phyloP scores from a whole-genome alignment of 495 filamentous ascomycete species.

The Penicillium riverlandense region DNA sequence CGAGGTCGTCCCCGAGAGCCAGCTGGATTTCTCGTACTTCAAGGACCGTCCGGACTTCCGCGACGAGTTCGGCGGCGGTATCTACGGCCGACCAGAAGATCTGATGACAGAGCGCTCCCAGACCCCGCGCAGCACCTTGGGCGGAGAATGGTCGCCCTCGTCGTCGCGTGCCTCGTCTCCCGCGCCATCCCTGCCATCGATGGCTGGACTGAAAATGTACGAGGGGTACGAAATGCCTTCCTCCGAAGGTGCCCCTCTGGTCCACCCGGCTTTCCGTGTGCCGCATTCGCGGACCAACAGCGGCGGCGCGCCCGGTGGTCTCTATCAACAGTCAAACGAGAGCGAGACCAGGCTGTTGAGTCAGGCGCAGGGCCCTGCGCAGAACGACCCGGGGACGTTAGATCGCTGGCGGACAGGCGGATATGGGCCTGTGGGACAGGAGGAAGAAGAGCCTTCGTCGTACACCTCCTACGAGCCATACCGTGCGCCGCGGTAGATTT shows the following conservation, averaged over 20 bases:
- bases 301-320: constrained; percentile 10
- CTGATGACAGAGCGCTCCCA: constrained; percentile 55
- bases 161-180: constrained; percentile 44
- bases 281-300: constrained; percentile 23
- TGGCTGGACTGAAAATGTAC: constrained; percentile 18
- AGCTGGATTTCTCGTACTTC: constrained; percentile 91
- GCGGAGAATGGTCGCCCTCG: constrained; percentile 32
- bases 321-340: constrained; percentile 36
- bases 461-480: constrained; percentile 38
- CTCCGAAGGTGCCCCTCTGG: constrained; percentile 10
- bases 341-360: constrained; percentile 38
- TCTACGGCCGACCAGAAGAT: constrained; percentile 65
- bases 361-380: constrained; percentile 32
- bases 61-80: constrained; percentile 75
- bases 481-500: constrained; percentile 16
- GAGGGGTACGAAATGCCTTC: constrained; percentile 17
- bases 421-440: constrained; percentile 41
- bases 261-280: constrained; percentile 33
- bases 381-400: constrained; percentile 17
- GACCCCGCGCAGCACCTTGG: constrained; percentile 52
- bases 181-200: constrained; percentile 26
- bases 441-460: constrained; percentile 18
- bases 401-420: constrained; percentile 43
- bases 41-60: constrained; percentile 85
- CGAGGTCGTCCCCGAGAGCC: constrained; percentile 80